These are phyloP conservation scores for Domatiomyces globalis DNA, from an alignment of 2,329 filamentous ascomycete species.

Conservation along the genomic window DNA sequence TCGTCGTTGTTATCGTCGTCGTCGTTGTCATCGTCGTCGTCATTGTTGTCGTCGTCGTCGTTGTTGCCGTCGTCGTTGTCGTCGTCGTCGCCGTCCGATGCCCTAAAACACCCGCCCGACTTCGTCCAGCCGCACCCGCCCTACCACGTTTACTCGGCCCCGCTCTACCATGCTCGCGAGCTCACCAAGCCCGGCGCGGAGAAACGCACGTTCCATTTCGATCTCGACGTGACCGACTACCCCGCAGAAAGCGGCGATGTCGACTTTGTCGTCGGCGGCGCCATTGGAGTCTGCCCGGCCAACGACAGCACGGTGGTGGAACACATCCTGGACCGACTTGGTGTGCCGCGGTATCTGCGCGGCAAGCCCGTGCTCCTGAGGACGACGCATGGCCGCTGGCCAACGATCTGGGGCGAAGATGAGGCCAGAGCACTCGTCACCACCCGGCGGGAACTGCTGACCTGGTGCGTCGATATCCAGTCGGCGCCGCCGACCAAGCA, in stretches of 20 bases:
- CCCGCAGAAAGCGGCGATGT: constrained; percentile 63
- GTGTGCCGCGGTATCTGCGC: constrained; percentile 66
- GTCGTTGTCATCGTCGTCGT: constrained; percentile 1
- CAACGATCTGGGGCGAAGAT: constrained; percentile 95
- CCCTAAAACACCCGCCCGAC: constrained; percentile 53
- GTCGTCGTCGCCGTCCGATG: constrained; percentile 21
- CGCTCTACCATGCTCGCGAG: constrained; percentile 69
- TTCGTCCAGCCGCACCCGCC: constrained; percentile 94
- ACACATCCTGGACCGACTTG: constrained; percentile 66
- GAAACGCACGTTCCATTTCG: constrained; percentile 95
- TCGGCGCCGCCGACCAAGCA: constrained; percentile 83
- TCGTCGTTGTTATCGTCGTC: constrained; percentile 2
- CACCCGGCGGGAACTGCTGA: constrained; percentile 79
- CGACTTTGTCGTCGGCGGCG: constrained; percentile 93
- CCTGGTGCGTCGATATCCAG: constrained; percentile 90
- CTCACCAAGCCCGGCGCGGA: constrained; percentile 78
- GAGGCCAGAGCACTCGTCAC: constrained; percentile 72
- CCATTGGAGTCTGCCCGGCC: constrained; percentile 82
- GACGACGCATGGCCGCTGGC: constrained; percentile 76
- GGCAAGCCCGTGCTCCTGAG: constrained; percentile 69
- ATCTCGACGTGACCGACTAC: constrained; percentile 91
- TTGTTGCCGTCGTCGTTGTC: constrained; percentile 1
- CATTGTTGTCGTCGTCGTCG: background rate
- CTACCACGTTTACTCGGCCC: constrained; percentile 82
- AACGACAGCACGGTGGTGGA: constrained; percentile 68